Evolutionary conservation across 805 yeast species (phyloP).

Genomic region (Monosporozyma unispora): DNA sequence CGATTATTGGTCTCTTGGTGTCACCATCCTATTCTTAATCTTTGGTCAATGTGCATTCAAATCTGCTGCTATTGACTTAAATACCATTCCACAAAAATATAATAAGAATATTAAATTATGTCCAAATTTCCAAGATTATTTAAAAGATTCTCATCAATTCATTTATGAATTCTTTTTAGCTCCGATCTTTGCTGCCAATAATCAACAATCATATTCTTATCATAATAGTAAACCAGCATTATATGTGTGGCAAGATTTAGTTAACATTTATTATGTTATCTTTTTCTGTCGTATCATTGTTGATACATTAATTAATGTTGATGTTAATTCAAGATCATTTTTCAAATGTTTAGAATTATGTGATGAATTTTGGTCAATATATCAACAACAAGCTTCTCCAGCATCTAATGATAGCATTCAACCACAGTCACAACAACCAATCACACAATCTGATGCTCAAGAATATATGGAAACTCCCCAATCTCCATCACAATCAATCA

Average conservation of each 20-base stretch:
- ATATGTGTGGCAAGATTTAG: constrained; percentile 14
- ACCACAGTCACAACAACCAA: neutral
- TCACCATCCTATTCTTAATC: constrained; percentile 65
- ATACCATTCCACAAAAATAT: neutral
- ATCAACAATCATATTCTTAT: constrained; percentile 4
- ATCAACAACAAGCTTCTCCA: neutral
- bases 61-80: constrained; percentile 9
- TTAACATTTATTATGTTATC: constrained; percentile 7
- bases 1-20: constrained; percentile 85
- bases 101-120: constrained; percentile 2
- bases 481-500: neutral
- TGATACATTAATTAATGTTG: constrained; percentile 9
- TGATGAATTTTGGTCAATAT: constrained; percentile 8
- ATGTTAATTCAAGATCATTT: constrained; percentile 10
- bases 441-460: neutral
- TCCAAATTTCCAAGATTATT: constrained; percentile 35
- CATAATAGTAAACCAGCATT: constrained; percentile 9
- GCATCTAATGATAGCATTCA: neutral
- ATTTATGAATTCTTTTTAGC: constrained; percentile 18
- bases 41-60: constrained; percentile 83
- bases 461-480: neutral
- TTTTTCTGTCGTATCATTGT: constrained; percentile 12
- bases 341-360: constrained; percentile 5
- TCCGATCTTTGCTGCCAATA: constrained; percentile 10
- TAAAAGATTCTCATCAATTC: constrained; percentile 16